Percentiles rank a stretch among this genome's conserved stretches.
Conservation (phyloP, 257 asterid species). For the Capsicum pubescens region DNA sequence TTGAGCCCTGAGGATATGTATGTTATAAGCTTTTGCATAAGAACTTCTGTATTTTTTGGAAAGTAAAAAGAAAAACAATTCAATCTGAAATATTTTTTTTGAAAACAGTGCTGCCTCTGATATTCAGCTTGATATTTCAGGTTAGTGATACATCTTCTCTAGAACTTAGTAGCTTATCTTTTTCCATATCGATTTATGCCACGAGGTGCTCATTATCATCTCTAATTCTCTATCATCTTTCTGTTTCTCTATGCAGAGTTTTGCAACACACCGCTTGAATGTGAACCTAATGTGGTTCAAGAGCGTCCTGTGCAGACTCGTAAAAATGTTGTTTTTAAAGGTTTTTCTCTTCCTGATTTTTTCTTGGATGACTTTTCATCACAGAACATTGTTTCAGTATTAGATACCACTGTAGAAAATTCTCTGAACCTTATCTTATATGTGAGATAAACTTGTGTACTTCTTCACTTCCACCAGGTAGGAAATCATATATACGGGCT, state of each 20-base stretch:
- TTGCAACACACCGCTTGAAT: conserved; percentile 47
- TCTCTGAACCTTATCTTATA: neutral
- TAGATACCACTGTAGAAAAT: neutral
- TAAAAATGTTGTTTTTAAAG: conserved; percentile 70
- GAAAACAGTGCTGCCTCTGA: conserved; percentile 57
- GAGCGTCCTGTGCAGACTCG: conserved; percentile 53
- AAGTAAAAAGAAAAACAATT: neutral
- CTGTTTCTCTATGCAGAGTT: conserved; percentile 53
- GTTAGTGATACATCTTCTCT: conserved; percentile 35
- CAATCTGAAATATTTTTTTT: conserved; percentile 34
- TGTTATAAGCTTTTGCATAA: conserved; percentile 37
- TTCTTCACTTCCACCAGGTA: conserved; percentile 52
- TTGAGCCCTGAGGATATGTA: conserved; percentile 59
- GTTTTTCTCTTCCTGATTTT: conserved; percentile 37
- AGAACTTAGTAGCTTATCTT: neutral
- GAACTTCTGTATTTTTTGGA: neutral
- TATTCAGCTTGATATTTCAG: conserved; percentile 59
- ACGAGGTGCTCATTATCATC: conserved; percentile 3
- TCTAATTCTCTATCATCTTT: neutral
- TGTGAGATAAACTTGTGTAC: conserved; percentile 2
- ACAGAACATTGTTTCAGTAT: neutral
- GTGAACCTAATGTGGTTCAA: conserved; percentile 47
- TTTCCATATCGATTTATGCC: neutral
- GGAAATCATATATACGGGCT: conserved; percentile 67
- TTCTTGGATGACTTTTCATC: conserved; percentile 14